Conservation (phyloP, 2,329 filamentous ascomycete species). For the Verticillium zaregamsianum region DNA sequence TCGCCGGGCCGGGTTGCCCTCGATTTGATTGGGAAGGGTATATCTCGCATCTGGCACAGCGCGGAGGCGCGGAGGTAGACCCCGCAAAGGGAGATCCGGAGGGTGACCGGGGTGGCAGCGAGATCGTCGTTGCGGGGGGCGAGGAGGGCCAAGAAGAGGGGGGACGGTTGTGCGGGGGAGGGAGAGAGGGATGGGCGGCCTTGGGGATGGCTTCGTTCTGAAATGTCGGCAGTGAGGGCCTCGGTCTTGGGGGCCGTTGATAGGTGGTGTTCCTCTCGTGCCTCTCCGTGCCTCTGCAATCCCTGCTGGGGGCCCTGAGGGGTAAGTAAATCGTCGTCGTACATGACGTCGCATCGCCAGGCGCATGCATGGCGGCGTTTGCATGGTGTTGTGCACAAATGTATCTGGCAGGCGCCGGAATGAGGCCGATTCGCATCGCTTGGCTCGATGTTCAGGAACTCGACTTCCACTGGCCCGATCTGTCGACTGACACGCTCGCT, state of each 20-base stretch:
- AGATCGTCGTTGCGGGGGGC: neutral
- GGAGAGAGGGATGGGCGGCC: neutral
- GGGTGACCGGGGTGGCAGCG: neutral
- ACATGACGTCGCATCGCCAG: neutral
- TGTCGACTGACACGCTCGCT: neutral
- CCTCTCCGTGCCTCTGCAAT: too few relatives aligned
- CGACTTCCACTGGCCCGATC: neutral
- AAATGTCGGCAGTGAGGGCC: neutral
- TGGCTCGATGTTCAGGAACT: neutral
- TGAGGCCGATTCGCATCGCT: neutral
- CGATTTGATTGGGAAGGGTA: slow-evolving; percentile 3
- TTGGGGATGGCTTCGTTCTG: neutral
- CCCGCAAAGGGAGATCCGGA: neutral
- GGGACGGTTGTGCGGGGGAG: neutral
- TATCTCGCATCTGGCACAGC: neutral
- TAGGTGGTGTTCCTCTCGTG: too few relatives aligned
- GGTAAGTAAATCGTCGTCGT: neutral
- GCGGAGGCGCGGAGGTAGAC: neutral
- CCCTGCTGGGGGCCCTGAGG: neutral
- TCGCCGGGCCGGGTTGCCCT: neutral
- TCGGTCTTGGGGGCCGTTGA: neutral
- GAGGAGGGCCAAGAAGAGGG: neutral
- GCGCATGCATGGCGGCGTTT: neutral
- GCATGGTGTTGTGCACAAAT: neutral
- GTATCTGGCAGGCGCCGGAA: neutral